phyloP scores from a whole-genome alignment of 192 early-diverging fungal species.

The Dissophora ornata region DNA sequence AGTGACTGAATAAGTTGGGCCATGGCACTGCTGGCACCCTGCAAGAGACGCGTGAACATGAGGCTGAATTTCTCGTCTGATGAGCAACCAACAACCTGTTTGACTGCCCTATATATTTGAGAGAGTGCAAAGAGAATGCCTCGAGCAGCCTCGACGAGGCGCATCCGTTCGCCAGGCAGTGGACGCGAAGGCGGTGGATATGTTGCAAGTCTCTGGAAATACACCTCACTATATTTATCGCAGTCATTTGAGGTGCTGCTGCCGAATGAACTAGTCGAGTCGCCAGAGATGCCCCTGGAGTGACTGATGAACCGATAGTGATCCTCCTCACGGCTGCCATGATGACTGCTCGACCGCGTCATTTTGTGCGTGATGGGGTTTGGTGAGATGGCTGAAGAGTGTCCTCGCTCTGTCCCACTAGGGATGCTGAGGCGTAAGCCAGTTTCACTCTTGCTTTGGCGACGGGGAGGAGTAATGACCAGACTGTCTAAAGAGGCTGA shows the following conservation, averaged over 20 bases:
- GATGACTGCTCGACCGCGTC: slow-evolving; percentile 26
- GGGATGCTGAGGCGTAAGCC: slow-evolving; percentile 36
- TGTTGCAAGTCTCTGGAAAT: slow-evolving; percentile 54
- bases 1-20: slow-evolving; percentile 51
- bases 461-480: slow-evolving; percentile 17
- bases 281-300: slow-evolving; percentile 53
- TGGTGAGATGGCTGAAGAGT: slow-evolving; percentile 8
- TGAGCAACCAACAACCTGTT: slow-evolving; percentile 52
- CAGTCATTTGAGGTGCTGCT: slow-evolving; percentile 44
- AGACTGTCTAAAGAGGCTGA: slow-evolving; percentile 25
- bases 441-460: slow-evolving; percentile 38
- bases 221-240: slow-evolving; percentile 47
- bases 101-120: slow-evolving; percentile 56
- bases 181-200: slow-evolving; percentile 30
- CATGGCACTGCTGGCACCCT: slow-evolving; percentile 46
- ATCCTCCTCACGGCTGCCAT: slow-evolving; percentile 18
- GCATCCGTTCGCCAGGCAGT: slow-evolving; percentile 38
- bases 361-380: slow-evolving; percentile 15
- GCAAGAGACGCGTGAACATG: slow-evolving; percentile 42
- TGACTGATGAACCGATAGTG: slow-evolving; percentile 48
- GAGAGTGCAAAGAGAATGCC: slow-evolving; percentile 58
- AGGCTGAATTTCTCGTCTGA: slow-evolving; percentile 51
- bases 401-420: not conserved
- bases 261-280: slow-evolving; percentile 52
- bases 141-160: slow-evolving; percentile 54